Base-by-base conservation (phyloP, 805 yeast species). In the Isabelozyma gotoi region DNA sequence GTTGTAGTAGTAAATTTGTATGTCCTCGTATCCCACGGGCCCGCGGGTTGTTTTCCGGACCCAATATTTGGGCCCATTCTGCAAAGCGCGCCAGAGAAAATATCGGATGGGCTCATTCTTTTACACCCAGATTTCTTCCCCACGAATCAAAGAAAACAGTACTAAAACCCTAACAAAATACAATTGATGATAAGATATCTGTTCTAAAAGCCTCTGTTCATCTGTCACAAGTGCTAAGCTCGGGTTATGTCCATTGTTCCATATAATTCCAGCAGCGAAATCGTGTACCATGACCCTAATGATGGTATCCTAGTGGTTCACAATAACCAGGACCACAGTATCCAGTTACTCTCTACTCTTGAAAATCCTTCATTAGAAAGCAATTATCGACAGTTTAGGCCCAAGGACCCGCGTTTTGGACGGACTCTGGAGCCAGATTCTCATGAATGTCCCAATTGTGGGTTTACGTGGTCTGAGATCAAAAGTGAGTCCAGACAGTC, bases 241-340 rank as follows among this genome's bases (percentile, higher is more conserved):
- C 29, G 12, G 29, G 10, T 36, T 19, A 68, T 68, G 74, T 68
- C 74, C 10, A 57, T 68, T 19, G 68, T 68, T 27, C 73, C 74
- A 2, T 68, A 68, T 51, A 59, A 67, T 43, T 39, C 56, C 15
- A 55, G 53, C 33, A 60, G 57, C 41, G 56, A 59, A 38, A 50
- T 68, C 33, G 62, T 68, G 4, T 66, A 62, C 46, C 71, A 68
- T 39, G 71, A 68, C 41, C 68, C 71, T 15, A 47, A 50, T 29
- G 59, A 62, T 36, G 67, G 68, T 17, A 53, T 68, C 21, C 48
- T 68, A 31, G 71, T 68, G 4, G 46, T 68, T 2, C 72, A 65
- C 40, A 59, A 68, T 51, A 59, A 56, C 45, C 60, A 56, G 35
- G 53, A 61, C 12, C 63, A 65, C 29, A 60, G 65, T 4, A 53